Percentiles rank a stretch among this genome's conserved stretches.
phyloP scores from a whole-genome alignment of 805 yeast genomes.

The Candida peoriensis region DNA sequence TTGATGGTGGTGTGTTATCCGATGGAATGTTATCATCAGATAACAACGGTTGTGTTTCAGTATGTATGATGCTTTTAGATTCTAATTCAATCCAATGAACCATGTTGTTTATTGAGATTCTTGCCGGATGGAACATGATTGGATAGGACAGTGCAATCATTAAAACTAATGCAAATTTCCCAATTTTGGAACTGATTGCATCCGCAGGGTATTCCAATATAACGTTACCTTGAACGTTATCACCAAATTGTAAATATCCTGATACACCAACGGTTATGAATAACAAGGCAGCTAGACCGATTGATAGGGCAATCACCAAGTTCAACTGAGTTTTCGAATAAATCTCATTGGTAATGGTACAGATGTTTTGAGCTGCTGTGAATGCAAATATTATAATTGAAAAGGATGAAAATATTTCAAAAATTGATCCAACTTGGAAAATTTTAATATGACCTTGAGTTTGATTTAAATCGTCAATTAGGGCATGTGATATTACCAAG shows the following conservation, averaged over 20 bases:
- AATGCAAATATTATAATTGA: conserved; percentile 76
- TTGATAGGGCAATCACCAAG: conserved; percentile 44
- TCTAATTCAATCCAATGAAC: conserved; percentile 37
- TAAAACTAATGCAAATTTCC: conserved; percentile 56
- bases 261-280: conserved; percentile 59
- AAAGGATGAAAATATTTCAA: conserved; percentile 53
- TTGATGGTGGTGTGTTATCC: conserved; percentile 16
- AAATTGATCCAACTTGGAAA: conserved; percentile 36
- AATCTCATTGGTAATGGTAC: conserved; percentile 69
- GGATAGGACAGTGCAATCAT: conserved; percentile 80
- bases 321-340: conserved; percentile 47
- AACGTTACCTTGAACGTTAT: conserved; percentile 58
- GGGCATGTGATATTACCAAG: conserved; percentile 47
- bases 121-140: conserved; percentile 74
- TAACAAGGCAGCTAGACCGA: conserved; percentile 48
- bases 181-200: conserved; percentile 42
- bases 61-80: not conserved
- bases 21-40: conserved; percentile 12
- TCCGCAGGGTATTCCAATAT: conserved; percentile 59
- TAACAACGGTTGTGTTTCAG: conserved; percentile 13
- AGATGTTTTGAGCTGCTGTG: conserved; percentile 79
- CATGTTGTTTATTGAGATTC: conserved; percentile 69
- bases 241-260: conserved; percentile 76
- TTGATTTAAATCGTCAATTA: conserved; percentile 38
- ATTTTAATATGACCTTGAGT: conserved; percentile 39